A percentile compares a stretch with the other conserved stretches of the same genome.
These are phyloP conservation scores for Aspergillus luchuensis DNA, from an alignment of 2,329 filamentous ascomycete species.

Conservation along the genomic window DNA sequence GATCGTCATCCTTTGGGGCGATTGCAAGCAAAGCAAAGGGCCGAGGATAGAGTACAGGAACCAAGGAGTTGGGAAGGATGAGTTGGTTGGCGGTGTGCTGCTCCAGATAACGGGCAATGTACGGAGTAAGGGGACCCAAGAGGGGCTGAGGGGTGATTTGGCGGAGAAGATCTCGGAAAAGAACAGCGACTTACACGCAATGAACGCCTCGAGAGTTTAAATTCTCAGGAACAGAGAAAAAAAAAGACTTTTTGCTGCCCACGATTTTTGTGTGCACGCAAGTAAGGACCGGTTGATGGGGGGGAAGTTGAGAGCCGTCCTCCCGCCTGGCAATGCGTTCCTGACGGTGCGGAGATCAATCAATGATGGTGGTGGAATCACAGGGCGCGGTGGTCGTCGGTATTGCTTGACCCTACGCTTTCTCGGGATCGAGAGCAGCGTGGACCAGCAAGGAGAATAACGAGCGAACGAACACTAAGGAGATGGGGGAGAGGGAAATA, in stretches of 20 bases:
- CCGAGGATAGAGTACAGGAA: slow-evolving; percentile 19
- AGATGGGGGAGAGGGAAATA: slow-evolving; percentile 10
- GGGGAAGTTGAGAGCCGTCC: slow-evolving; percentile 13
- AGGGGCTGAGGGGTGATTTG: slow-evolving; percentile 41
- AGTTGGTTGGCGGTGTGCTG: slow-evolving; percentile 37
- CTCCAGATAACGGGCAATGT: slow-evolving; percentile 30
- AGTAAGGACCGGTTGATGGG: slow-evolving; percentile 27
- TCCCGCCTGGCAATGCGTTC: slow-evolving; percentile 19
- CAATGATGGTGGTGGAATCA: slow-evolving; percentile 29
- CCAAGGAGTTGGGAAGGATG: slow-evolving; percentile 14
- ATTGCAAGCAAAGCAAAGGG: slow-evolving; percentile 19
- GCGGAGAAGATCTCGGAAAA: slow-evolving; percentile 33
- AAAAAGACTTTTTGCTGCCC: slow-evolving; percentile 8
- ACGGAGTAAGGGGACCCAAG: slow-evolving; percentile 42
- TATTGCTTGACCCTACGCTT: slow-evolving; percentile 17
- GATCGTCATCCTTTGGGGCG: slow-evolving; percentile 15
- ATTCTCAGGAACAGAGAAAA: slow-evolving; percentile 17
- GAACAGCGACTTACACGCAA: slow-evolving; percentile 39
- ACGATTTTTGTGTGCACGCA: slow-evolving; percentile 13
- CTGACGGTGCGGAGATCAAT: slow-evolving; percentile 41
- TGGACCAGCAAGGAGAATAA: slow-evolving; percentile 22
- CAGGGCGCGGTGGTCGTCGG: slow-evolving; percentile 17
- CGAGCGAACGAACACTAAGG: slow-evolving; percentile 25
- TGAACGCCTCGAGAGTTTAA: slow-evolving; percentile 40
- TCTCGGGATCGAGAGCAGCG: slow-evolving; percentile 19